Base-by-base conservation (phyloP, 768 basidiomycete species). In the Mycena rosella region DNA sequence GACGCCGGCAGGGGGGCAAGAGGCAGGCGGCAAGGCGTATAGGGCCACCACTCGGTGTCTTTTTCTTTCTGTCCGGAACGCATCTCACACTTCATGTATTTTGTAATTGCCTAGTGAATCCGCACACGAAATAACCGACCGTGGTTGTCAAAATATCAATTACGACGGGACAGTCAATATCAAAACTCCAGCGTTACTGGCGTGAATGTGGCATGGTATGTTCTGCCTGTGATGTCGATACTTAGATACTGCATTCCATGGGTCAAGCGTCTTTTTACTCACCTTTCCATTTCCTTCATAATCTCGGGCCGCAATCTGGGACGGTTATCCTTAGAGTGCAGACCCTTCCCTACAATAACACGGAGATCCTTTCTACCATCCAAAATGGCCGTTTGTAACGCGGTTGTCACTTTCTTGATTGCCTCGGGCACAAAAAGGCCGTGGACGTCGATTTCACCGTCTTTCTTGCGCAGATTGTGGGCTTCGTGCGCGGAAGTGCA, bases 231-330 rank as follows among this genome's bases (percentile, higher is more conserved):
- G 17, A n/a, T 40, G 7, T 36, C 15, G 34, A 36, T 8, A 36
- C 15, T 36, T 36, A 36, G 11, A 20, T 58, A 29, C 40, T 14
- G 29, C 7, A 53, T 15, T 14, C 26, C 20, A 34, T 34, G 32
- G 32, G 32, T 11, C 11, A 34, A 6, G 32, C 11, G 9, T 10
- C 17, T 18, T 15, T 15, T 40, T 40, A 40, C 5, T 3, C 72
- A 92, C 92, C 88, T 90, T 54, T 84, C 76, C 89, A 96, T 91
- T 59, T 92, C 84, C 53, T 87, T 86, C 71, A 90, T 88, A 42
- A 98, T 88, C 2, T 91, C 92, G 15, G 92, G 91, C 74, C 93
- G 96, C 73, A 99, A 81, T 75, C 94, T 94, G 1, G 94, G 90
- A 13, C 87, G 82, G 53, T 89, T 87, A 6, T 85, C 81, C 7